phyloP scores from a whole-genome alignment of 2,329 filamentous ascomycete species.

The Epichloe glyceriae region DNA sequence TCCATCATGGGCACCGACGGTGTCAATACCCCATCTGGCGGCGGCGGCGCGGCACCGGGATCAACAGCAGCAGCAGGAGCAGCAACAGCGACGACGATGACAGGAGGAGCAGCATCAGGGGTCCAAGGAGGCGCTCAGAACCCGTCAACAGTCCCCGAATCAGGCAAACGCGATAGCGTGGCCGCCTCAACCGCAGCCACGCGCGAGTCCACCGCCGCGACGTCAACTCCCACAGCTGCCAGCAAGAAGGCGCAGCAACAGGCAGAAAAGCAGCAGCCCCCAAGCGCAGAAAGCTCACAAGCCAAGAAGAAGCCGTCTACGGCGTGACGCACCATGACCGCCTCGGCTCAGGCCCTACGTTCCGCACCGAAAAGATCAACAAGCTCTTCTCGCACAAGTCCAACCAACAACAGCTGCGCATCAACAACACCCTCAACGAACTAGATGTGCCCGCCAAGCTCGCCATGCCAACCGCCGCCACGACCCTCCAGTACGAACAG shows the following conservation, averaged over 20 bases:
- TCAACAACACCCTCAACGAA: constrained; percentile 58
- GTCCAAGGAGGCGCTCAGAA: constrained; percentile 21
- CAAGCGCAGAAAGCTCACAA: constrained; percentile 56
- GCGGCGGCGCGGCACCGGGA: not conserved
- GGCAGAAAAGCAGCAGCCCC: constrained; percentile 24
- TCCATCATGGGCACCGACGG: constrained; percentile 51
- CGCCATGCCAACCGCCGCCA: constrained; percentile 59
- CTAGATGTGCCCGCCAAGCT: constrained; percentile 58
- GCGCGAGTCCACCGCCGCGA: constrained; percentile 21
- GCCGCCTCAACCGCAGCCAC: constrained; percentile 27
- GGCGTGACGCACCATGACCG: constrained; percentile 80
- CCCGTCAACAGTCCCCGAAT: constrained; percentile 18
- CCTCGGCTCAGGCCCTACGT: constrained; percentile 72
- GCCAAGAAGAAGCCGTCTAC: constrained; percentile 65
- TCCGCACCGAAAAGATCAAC: constrained; percentile 72
- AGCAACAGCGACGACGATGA: constrained; percentile 5
- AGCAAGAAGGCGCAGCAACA: constrained; percentile 35
- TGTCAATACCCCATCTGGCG: constrained; percentile 25
- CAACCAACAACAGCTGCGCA: constrained; percentile 61
- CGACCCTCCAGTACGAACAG: constrained; percentile 58
- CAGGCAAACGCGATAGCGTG: constrained; percentile 40
- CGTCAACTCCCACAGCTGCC: constrained; percentile 23
- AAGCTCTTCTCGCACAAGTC: constrained; percentile 69
- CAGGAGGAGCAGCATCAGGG: constrained; percentile 13
- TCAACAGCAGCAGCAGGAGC: constrained; percentile 18